Evolutionary conservation across 495 filamentous ascomycete genomes (phyloP).

Genomic region (Xylaria telfairii): DNA sequence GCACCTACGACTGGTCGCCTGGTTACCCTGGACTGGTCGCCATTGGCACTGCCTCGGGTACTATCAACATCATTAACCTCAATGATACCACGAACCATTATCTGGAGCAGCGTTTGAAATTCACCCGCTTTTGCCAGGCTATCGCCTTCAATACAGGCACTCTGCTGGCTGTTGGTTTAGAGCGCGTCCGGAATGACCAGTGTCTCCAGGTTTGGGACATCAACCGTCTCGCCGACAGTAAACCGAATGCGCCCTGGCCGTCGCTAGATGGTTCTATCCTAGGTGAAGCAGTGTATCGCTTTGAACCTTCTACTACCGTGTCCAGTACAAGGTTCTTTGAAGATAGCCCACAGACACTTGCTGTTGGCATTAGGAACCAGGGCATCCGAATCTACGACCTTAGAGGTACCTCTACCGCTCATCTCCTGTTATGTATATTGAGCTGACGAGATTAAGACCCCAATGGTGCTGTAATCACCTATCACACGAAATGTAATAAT

Average conservation of each 20-base stretch:
- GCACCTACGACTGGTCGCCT: constrained; percentile 95
- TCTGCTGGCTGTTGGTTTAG: constrained; percentile 83
- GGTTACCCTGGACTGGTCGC: constrained; percentile 71
- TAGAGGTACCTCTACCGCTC: constrained; percentile 61
- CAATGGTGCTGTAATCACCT: constrained; percentile 60
- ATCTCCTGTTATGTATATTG: constrained; percentile 11
- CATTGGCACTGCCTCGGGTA: constrained; percentile 82
- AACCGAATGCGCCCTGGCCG: constrained; percentile 44
- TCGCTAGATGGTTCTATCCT: constrained; percentile 44
- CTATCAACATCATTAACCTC: constrained; percentile 81
- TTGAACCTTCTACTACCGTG: constrained; percentile 85
- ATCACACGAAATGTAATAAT: constrained; percentile 83
- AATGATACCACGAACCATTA: constrained; percentile 68
- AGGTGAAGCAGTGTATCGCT: constrained; percentile 68
- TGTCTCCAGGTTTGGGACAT: constrained; percentile 96
- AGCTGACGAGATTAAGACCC: constrained; percentile 47
- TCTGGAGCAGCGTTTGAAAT: constrained; percentile 78
- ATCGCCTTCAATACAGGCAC: constrained; percentile 84
- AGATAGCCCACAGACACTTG: constrained; percentile 79
- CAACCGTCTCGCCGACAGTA: constrained; percentile 63
- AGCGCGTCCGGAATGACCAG: constrained; percentile 89
- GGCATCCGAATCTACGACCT: constrained; percentile 90
- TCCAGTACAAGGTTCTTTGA: constrained; percentile 91
- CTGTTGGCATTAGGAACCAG: constrained; percentile 84
- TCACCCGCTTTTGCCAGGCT: constrained; percentile 87